Evolutionary conservation across 768 basidiomycete genomes (phyloP).

Genomic region (Exsudoporus frostii): DNA sequence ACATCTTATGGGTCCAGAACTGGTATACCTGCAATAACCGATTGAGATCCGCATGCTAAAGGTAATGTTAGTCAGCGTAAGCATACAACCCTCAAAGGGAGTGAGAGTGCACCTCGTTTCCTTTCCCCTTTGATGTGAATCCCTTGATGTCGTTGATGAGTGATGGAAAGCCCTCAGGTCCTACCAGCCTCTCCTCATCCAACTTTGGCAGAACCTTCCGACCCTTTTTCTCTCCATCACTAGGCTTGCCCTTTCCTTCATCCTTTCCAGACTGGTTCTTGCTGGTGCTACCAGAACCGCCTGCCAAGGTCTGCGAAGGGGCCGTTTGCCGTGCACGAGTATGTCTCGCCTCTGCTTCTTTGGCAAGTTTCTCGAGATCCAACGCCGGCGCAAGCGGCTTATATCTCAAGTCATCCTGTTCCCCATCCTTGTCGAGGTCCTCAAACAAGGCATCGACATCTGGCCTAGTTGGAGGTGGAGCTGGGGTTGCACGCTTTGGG

Average conservation of each 20-base stretch:
- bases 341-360: slow-evolving; percentile 53
- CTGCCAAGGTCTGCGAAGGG: slow-evolving; percentile 46
- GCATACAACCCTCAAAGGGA: background rate
- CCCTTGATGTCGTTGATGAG: slow-evolving; percentile 73
- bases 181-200: slow-evolving; percentile 74
- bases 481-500: slow-evolving; percentile 23
- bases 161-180: slow-evolving; percentile 72
- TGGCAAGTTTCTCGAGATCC: slow-evolving; percentile 51
- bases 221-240: slow-evolving; percentile 28
- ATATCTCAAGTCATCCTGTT: slow-evolving; percentile 40
- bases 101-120: slow-evolving; percentile 67
- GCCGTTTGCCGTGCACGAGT: slow-evolving; percentile 26
- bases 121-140: slow-evolving; percentile 84
- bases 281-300: slow-evolving; percentile 36
- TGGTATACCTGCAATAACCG: slow-evolving; percentile 82
- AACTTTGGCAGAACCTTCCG: slow-evolving; percentile 48
- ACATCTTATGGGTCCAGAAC: slow-evolving; percentile 93
- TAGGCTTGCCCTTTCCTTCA: slow-evolving; percentile 8
- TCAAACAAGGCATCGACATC: slow-evolving; percentile 45
- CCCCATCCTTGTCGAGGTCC: slow-evolving; percentile 48
- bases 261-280: slow-evolving; percentile 6
- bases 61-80: background rate
- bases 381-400: slow-evolving; percentile 49
- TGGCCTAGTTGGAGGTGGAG: slow-evolving; percentile 13
- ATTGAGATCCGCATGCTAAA: slow-evolving; percentile 75